Conservation (phyloP, 2,329 filamentous ascomycete species). For the Aciculosporium take region DNA sequence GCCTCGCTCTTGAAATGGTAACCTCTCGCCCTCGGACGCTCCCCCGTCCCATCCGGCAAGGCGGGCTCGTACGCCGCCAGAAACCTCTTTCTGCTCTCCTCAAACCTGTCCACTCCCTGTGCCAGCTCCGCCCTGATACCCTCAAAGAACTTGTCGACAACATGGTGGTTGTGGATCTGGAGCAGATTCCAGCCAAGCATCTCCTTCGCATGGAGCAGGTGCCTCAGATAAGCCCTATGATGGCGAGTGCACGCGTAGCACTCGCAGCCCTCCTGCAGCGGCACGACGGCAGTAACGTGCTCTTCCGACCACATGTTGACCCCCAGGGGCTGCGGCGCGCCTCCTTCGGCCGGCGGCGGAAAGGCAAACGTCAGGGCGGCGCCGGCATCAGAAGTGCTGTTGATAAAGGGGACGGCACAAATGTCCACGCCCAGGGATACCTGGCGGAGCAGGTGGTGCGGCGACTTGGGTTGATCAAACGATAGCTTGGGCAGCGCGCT, state of each 20-base stretch:
- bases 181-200: conserved; percentile 94
- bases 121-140: conserved; percentile 51
- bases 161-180: conserved; percentile 78
- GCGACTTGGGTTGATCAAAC: conserved; percentile 53
- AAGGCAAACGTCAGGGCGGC: conserved; percentile 73
- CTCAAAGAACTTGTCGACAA: conserved; percentile 59
- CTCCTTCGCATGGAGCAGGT: conserved; percentile 78
- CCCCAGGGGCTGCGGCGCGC: conserved; percentile 40
- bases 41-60: conserved; percentile 59
- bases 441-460: conserved; percentile 65
- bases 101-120: conserved; percentile 43
- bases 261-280: conserved; percentile 48
- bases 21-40: conserved; percentile 65
- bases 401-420: conserved; percentile 63
- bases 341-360: conserved; percentile 26
- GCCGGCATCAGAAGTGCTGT: conserved; percentile 63
- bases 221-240: conserved; percentile 75
- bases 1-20: conserved; percentile 67
- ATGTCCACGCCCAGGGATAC: conserved; percentile 67
- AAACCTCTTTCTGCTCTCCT: conserved; percentile 31
- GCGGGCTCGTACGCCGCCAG: conserved; percentile 47
- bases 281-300: conserved; percentile 47
- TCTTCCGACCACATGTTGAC: conserved; percentile 59
- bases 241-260: conserved; percentile 80
- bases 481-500: conserved; percentile 56